Evolutionary conservation across 2,329 filamentous ascomycete species (phyloP).

Genomic region (Neopestalotiopsis sp.): DNA sequence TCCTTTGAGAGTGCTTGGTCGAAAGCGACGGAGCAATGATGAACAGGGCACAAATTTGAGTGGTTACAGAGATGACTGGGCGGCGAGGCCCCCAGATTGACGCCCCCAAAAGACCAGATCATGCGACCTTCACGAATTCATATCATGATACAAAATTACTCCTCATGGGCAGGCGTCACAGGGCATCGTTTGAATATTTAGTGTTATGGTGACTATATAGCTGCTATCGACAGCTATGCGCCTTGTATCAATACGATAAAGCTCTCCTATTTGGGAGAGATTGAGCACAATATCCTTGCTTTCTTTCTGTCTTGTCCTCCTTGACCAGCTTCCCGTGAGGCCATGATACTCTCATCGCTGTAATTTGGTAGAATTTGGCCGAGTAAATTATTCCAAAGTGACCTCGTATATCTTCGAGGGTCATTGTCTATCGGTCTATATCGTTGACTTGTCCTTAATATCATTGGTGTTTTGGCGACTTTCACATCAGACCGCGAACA

Average conservation of each 20-base stretch:
- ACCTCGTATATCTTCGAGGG: background rate
- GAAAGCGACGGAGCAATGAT: constrained; percentile 56
- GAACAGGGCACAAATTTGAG: background rate
- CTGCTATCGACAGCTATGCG: background rate
- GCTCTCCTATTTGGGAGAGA: too few relatives aligned
- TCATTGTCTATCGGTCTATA: background rate
- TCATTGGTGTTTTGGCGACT: background rate
- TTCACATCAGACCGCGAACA: constrained; percentile 67
- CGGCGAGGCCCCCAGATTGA: background rate
- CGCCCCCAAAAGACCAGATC: background rate
- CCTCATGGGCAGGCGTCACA: too few relatives aligned
- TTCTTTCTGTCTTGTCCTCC: too few relatives aligned
- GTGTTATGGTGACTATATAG: background rate
- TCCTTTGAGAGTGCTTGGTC: constrained; percentile 74
- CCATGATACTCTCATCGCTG: too few relatives aligned
- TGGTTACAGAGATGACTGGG: background rate
- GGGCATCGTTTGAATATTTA: background rate
- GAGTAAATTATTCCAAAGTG: too few relatives aligned
- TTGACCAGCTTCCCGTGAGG: too few relatives aligned
- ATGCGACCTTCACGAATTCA: background rate
- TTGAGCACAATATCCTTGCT: too few relatives aligned
- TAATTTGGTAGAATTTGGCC: too few relatives aligned
- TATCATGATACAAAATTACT: background rate
- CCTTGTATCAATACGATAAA: background rate
- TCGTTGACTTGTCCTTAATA: background rate